A percentile compares a stretch with the other conserved stretches of the same genome.
phyloP scores from a whole-genome alignment of 2,329 filamentous ascomycete genomes.

The Botrytis porri region DNA sequence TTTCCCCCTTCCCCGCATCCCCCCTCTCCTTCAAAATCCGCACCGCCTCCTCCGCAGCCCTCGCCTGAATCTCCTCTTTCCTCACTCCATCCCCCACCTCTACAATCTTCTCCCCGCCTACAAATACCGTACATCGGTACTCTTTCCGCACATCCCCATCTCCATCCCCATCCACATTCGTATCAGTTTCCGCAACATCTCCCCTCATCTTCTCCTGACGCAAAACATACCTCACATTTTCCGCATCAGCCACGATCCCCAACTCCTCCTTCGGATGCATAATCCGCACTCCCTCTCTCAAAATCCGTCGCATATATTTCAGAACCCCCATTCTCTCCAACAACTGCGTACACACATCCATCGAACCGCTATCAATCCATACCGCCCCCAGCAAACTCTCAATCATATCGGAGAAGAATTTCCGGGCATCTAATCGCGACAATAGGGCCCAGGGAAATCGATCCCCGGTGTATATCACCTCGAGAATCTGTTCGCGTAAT shows the following conservation, averaged over 20 bases:
- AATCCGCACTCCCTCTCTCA: conserved; percentile 58
- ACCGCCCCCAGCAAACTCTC: conserved; percentile 80
- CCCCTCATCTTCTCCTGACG: conserved; percentile 25
- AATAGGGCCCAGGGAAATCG: conserved; percentile 77
- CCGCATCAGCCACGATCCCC: conserved; percentile 52
- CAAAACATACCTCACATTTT: conserved; percentile 54
- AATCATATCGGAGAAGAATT: conserved; percentile 80
- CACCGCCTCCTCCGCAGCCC: conserved; percentile 54
- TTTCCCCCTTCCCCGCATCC: not conserved
- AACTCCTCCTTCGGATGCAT: conserved; percentile 67
- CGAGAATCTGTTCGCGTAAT: conserved; percentile 48
- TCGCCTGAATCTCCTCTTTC: conserved; percentile 52
- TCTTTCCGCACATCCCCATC: not conserved
- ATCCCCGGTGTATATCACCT: conserved; percentile 48
- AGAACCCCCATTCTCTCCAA: conserved; percentile 64
- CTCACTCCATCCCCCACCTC: conserved; percentile 47
- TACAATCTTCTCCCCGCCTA: conserved; percentile 49
- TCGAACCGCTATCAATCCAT: conserved; percentile 72
- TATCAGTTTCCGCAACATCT: conserved; percentile 12
- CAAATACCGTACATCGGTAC: conserved; percentile 48
- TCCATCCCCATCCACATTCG: not conserved
- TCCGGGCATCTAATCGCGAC: conserved; percentile 61
- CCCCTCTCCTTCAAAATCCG: conserved; percentile 28
- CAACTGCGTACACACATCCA: conserved; percentile 58
- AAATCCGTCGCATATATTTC: conserved; percentile 40